Evolutionary conservation across 2,329 filamentous ascomycete genomes (phyloP).

Genomic region (Colletotrichum sp.): DNA sequence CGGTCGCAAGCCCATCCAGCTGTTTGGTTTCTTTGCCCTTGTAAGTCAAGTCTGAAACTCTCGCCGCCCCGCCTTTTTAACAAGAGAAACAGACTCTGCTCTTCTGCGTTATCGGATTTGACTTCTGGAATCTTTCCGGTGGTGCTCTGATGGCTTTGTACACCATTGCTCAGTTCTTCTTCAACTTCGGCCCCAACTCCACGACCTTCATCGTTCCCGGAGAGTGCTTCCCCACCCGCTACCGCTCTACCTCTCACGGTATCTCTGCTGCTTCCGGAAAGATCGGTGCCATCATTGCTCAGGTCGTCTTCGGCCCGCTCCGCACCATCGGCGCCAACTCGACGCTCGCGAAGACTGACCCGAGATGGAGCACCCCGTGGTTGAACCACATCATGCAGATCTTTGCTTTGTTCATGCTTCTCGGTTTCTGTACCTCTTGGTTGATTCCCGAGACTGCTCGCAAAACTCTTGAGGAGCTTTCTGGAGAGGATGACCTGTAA

Average conservation of each 20-base stretch:
- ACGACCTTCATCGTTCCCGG: conserved; percentile 68
- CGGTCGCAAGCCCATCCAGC: conserved; percentile 79
- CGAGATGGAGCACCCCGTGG: conserved; percentile 19
- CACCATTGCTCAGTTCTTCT: conserved; percentile 6
- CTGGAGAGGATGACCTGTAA: conserved; percentile 38
- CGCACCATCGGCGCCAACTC: conserved; percentile 44
- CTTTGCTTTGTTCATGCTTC: conserved; percentile 53
- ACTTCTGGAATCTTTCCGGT: conserved; percentile 38
- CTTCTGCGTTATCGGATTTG: conserved; percentile 53
- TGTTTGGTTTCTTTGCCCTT: conserved; percentile 48
- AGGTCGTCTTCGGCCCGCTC: conserved; percentile 52
- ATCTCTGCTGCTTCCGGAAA: conserved; percentile 66
- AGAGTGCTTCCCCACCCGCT: conserved; percentile 68
- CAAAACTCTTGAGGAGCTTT: conserved; percentile 54
- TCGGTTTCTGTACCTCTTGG: conserved; percentile 45
- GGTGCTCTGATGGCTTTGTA: conserved; percentile 7
- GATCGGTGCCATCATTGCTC: conserved; percentile 57
- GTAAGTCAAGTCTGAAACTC: not conserved
- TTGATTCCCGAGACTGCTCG: conserved; percentile 44
- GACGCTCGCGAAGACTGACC: conserved; percentile 38
- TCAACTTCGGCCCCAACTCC: conserved; percentile 56
- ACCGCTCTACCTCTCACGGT: conserved; percentile 65
- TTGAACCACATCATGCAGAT: conserved; percentile 22
- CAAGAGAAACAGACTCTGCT: conserved; percentile 35
- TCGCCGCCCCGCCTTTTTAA: not conserved